Percentiles rank a stretch among this genome's conserved stretches.
Conservation (phyloP, 164 flowering plant species). For the Aristolochia fimbriata region DNA sequence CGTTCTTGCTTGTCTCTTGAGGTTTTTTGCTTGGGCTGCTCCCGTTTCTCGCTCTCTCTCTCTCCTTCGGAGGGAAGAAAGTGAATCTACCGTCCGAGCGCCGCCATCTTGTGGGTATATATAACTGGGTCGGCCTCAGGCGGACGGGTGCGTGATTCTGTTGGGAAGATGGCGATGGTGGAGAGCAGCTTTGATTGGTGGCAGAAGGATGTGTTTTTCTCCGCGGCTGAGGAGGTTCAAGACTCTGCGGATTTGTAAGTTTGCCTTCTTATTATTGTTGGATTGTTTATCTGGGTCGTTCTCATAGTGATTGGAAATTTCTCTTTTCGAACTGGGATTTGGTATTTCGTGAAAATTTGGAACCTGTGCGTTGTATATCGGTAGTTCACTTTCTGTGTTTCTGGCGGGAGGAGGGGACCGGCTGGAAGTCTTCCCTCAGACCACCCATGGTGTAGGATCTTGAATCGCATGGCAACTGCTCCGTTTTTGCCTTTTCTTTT, state of each 20-base stretch:
- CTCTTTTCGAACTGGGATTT: neutral
- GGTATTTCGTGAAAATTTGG: no score
- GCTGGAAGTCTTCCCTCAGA: neutral
- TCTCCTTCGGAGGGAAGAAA: slow-evolving; percentile 6
- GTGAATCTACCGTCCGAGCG: slow-evolving; percentile 6
- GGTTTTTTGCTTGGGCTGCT: slow-evolving; percentile 19
- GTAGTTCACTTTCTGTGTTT: no score
- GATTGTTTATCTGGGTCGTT: no score
- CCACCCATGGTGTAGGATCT: neutral
- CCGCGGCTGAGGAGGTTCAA: slow-evolving; percentile 90
- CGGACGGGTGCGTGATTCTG: neutral
- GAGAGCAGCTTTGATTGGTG: slow-evolving; percentile 57
- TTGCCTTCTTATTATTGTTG: neutral
- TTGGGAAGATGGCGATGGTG: neutral
- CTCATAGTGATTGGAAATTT: neutral
- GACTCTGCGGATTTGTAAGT: slow-evolving; percentile 80
- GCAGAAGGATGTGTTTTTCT: slow-evolving; percentile 75
- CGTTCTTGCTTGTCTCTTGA: neutral
- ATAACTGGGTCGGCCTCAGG: neutral
- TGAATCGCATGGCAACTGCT: neutral
- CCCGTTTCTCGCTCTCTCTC: slow-evolving; percentile 5
- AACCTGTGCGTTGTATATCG: no score
- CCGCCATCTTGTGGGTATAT: neutral
- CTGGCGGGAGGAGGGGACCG: neutral
- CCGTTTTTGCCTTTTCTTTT: neutral